Percentiles rank a stretch among this genome's conserved stretches.
phyloP scores from a whole-genome alignment of 2,329 filamentous ascomycete genomes.

The Diaporthe ampelina region DNA sequence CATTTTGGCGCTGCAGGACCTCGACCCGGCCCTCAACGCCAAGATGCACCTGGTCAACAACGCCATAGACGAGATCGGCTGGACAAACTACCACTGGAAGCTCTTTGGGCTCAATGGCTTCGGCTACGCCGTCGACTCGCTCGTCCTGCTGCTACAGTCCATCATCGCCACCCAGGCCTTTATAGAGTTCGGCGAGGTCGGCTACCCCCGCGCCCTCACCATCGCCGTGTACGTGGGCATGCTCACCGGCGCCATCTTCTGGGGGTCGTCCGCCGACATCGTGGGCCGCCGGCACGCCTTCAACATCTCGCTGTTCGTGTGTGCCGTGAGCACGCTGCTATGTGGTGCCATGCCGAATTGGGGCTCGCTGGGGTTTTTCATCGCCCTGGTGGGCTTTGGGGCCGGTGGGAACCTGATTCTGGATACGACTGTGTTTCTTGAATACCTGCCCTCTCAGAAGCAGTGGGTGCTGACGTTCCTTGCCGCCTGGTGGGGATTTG shows the following conservation, averaged over 20 bases:
- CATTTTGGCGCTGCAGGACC: conserved; percentile 61
- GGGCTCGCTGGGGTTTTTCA: conserved; percentile 74
- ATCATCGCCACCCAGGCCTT: conserved; percentile 72
- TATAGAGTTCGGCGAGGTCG: conserved; percentile 68
- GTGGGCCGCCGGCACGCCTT: conserved; percentile 78
- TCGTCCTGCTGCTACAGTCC: conserved; percentile 69
- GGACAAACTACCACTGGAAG: conserved; percentile 71
- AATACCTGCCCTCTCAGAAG: conserved; percentile 63
- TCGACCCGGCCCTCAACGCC: conserved; percentile 66
- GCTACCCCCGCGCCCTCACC: conserved; percentile 70
- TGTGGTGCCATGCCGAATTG: conserved; percentile 78
- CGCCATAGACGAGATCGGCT: conserved; percentile 71
- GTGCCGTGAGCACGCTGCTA: conserved; percentile 68
- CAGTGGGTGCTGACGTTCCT: conserved; percentile 77
- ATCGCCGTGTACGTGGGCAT: conserved; percentile 72
- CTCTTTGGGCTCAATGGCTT: conserved; percentile 74
- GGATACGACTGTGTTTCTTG: conserved; percentile 67
- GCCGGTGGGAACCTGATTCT: conserved; percentile 74
- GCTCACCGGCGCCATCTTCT: conserved; percentile 73
- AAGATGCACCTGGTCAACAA: conserved; percentile 73
- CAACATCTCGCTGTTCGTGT: conserved; percentile 75
- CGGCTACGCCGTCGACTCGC: conserved; percentile 64
- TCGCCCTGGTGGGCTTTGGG: conserved; percentile 74
- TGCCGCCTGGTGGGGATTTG: conserved; percentile 67
- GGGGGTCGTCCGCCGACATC: conserved; percentile 77